Conservation (phyloP, 164 flowering plant species). For the Liriodendron chinense region DNA sequence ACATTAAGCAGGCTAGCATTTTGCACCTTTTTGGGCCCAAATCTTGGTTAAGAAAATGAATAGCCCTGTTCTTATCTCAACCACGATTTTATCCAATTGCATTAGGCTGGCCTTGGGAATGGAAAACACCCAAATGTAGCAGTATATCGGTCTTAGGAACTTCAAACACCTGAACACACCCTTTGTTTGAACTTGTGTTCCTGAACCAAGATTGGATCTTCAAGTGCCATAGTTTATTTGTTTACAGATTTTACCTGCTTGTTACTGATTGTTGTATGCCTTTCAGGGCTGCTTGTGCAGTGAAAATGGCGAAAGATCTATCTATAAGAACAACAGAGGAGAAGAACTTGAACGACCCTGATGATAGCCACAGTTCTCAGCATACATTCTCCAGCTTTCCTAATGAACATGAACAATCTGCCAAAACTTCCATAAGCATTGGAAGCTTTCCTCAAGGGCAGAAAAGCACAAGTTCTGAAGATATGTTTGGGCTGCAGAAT, state of each 20-base stretch:
- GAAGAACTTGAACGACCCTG: conserved; percentile 62
- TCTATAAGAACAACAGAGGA: conserved; percentile 59
- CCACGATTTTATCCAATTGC: not conserved
- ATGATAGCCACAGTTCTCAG: conserved; percentile 79
- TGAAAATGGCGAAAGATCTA: conserved; percentile 76
- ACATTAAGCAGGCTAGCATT: not conserved
- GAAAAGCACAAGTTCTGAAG: conserved; percentile 81
- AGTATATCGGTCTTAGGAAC: not conserved
- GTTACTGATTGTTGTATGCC: conserved; percentile 4
- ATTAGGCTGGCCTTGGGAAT: not conserved
- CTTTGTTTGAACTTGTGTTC: not conserved
- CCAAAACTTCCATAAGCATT: conserved; percentile 66
- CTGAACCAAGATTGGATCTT: not conserved
- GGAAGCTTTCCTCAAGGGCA: conserved; percentile 82
- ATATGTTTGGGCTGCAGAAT: conserved; percentile 28
- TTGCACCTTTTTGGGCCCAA: not conserved
- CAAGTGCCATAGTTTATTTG: not conserved
- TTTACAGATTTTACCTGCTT: not conserved
- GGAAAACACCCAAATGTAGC: not conserved
- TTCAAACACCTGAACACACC: no score
- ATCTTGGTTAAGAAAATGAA: not conserved
- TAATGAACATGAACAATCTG: conserved; percentile 77
- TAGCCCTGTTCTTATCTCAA: not conserved
- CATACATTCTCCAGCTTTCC: conserved; percentile 83
- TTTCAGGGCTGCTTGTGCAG: conserved; percentile 86